These are phyloP conservation scores for Dorcoceras hygrometricum DNA, from an alignment of 257 asterid genomes.

Conservation along the genomic window DNA sequence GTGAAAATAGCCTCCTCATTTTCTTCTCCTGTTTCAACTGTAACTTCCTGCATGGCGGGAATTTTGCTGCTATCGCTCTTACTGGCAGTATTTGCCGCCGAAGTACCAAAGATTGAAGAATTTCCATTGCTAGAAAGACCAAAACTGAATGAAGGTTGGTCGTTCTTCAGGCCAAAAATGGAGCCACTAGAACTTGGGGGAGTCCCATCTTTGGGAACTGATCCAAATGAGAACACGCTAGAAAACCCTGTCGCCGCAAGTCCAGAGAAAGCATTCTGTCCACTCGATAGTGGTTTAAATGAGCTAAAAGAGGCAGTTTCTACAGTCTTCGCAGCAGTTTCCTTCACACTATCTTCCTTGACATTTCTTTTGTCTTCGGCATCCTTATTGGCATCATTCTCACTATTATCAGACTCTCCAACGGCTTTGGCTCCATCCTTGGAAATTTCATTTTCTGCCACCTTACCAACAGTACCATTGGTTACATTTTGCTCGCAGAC, in stretches of 20 bases:
- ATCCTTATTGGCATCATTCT: conserved; percentile 30
- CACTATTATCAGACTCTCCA: conserved; percentile 32
- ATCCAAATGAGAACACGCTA: conserved; percentile 71
- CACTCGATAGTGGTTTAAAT: conserved; percentile 70
- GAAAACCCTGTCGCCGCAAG: conserved; percentile 86
- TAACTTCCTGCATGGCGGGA: conserved; percentile 56
- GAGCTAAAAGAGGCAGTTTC: conserved; percentile 67
- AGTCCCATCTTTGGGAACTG: conserved; percentile 50
- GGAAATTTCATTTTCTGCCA: conserved; percentile 29
- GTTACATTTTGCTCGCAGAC: conserved; percentile 15
- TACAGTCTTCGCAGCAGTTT: conserved; percentile 37
- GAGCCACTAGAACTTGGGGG: conserved; percentile 33
- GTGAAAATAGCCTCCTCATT: conserved; percentile 60
- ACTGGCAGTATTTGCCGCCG: conserved; percentile 29
- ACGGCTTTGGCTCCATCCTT: conserved; percentile 30
- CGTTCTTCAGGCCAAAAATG: conserved; percentile 37
- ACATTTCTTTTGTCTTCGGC: conserved; percentile 34
- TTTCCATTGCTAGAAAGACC: conserved; percentile 41
- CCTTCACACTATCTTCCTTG: conserved; percentile 34
- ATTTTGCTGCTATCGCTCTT: conserved; percentile 47
- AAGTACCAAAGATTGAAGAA: conserved; percentile 38
- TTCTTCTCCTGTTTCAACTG: conserved; percentile 78
- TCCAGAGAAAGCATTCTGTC: conserved; percentile 89
- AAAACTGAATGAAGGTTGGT: conserved; percentile 40
- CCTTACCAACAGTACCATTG: conserved; percentile 29